Conservation (phyloP, 2,329 filamentous ascomycete genomes). For the Knufia petricola region DNA sequence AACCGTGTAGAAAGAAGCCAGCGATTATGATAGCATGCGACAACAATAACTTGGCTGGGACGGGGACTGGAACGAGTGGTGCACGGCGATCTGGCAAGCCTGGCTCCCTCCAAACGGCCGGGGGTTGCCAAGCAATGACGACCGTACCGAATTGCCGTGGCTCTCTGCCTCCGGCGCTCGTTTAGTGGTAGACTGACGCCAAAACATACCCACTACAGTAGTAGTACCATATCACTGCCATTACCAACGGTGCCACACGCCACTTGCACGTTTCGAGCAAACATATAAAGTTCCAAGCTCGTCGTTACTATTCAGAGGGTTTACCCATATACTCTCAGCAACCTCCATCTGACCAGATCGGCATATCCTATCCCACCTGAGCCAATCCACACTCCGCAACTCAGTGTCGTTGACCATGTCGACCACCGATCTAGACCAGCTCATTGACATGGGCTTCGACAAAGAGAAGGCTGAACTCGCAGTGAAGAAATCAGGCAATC, state of each 20-base stretch:
- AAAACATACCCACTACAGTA: too few relatives aligned
- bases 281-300: too few relatives aligned
- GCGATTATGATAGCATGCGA: not conserved
- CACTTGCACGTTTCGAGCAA: too few relatives aligned
- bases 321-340: too few relatives aligned
- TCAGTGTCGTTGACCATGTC: constrained; percentile 19
- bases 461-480: constrained; percentile 72
- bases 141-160: not conserved
- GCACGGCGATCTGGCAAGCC: not conserved
- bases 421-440: constrained; percentile 47
- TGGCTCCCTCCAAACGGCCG: not conserved
- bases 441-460: constrained; percentile 69
- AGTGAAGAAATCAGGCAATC: constrained; percentile 71
- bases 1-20: not conserved
- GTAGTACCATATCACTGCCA: too few relatives aligned
- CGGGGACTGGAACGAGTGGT: not conserved
- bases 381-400: too few relatives aligned
- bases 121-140: not conserved
- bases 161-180: too few relatives aligned
- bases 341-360: too few relatives aligned
- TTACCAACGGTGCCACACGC: too few relatives aligned
- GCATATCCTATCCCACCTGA: too few relatives aligned
- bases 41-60: constrained; percentile 4
- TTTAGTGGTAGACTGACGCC: too few relatives aligned
- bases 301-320: too few relatives aligned